Base-by-base conservation (phyloP, 2,329 filamentous ascomycete species). In the Purpureocillium takamizusanense region DNA sequence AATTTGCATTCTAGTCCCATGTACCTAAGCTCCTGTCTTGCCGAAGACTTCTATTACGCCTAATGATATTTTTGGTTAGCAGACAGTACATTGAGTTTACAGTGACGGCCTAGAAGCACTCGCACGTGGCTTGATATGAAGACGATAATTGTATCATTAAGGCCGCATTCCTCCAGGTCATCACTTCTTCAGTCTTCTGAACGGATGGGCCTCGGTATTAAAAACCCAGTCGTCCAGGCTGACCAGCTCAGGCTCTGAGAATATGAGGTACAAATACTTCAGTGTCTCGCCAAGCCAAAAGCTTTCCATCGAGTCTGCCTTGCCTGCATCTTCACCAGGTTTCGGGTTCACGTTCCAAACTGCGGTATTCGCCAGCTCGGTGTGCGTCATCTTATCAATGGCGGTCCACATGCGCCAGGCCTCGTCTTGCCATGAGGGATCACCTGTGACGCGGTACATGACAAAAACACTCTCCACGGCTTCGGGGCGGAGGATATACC, bases 251-350 rank as follows among this genome's bases (percentile, higher is more conserved):
- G 78, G 73, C 32, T 82, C 72, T n/a, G 72, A 74, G 49, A 86
- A 87, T 18, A 86, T 70, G 31, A 86, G 53, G 46, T 81, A 87
- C 37, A 86, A 85, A 44, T 86, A 86, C 60, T 86, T 86, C 43
- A 86, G 60, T 21, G 82, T 87, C 63, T 86, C 82, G 0, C 76
- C 76, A 49, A 81, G 64, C 79, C 82, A 87, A 52, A 85, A 86
- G 42, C 54, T 55, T 60, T 85, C 76, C 76, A 81, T 81, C n/a
- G 71, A 72, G 50, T 86, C 80, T 28, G 63, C 56, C 42, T 62
- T 59, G 32, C 64, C 44, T 1, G 59, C 52, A 36, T 53, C 46
- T 14, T 56, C 55, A 1, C 42, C 46, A 13, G 7, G 2, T 0
- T 49, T 40, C 5, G 50, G 46, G 1, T 50, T 50, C 5, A 63